These are phyloP conservation scores for Naumovozyma baii DNA, from an alignment of 805 yeast genomes.

Conservation along the genomic window DNA sequence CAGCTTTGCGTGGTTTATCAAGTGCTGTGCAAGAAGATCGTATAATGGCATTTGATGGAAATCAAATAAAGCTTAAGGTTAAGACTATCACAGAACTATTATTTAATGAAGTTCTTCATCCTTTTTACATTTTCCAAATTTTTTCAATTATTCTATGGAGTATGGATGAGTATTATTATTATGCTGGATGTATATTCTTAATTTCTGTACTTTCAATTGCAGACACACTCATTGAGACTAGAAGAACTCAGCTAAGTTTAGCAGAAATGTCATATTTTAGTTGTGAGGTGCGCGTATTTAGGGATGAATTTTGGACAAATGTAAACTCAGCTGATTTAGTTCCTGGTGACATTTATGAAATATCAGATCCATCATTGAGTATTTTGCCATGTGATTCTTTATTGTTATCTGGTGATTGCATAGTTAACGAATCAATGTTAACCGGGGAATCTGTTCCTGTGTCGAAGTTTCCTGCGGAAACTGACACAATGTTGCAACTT, in stretches of 20 bases:
- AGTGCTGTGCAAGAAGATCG: constrained; percentile 63
- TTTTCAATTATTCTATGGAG: constrained; percentile 89
- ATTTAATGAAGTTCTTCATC: constrained; percentile 84
- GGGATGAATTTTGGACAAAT: constrained; percentile 90
- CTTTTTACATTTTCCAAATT: constrained; percentile 89
- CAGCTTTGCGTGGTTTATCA: constrained; percentile 55
- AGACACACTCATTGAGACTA: constrained; percentile 82
- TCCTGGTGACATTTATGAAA: constrained; percentile 92
- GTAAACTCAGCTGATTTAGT: constrained; percentile 68
- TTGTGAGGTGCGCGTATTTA: constrained; percentile 81
- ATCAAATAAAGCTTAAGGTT: constrained; percentile 65
- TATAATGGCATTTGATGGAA: constrained; percentile 62
- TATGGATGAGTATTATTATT: constrained; percentile 84
- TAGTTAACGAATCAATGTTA: constrained; percentile 94
- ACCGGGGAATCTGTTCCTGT: constrained; percentile 99
- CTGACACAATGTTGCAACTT: constrained; percentile 49
- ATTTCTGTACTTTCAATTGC: constrained; percentile 74
- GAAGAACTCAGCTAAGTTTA: constrained; percentile 58
- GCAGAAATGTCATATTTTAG: constrained; percentile 61
- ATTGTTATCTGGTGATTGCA: constrained; percentile 82
- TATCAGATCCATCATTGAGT: constrained; percentile 70
- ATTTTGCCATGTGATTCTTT: constrained; percentile 84
- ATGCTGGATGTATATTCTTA: constrained; percentile 83
- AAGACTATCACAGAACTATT: constrained; percentile 57
- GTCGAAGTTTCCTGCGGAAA: constrained; percentile 59